Base-by-base conservation (phyloP, 2,329 filamentous ascomycete species). In the Colletotrichum sansevieriae region DNA sequence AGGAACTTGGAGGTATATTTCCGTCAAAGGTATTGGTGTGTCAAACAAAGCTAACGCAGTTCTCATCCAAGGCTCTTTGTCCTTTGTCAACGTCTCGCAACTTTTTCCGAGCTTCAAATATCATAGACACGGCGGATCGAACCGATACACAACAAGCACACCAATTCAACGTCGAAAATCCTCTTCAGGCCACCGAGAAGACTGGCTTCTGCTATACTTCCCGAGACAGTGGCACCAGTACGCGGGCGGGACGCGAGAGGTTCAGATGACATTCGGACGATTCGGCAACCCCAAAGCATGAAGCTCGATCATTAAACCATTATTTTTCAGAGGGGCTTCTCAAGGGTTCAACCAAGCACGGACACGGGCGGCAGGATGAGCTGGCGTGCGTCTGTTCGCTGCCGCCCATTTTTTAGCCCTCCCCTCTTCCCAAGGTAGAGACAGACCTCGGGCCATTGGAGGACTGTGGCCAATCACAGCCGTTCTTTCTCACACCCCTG, bases 231-330 rank as follows among this genome's bases (percentile, higher is more conserved):
- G 39, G 20, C 51, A 57, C n/a, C 29, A 43, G 22, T 35, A 55
- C 41, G 63, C 63, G 51, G 44, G 55, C 47, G n/a, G 43, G 20
- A 57, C 20, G 10, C 10, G 20, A 25, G 41, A 47, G n/a, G 62
- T 69, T 69, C 43, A 64, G 66, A 69, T 25, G 66, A 61, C 49
- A n/a, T 66, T 69, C 62, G 43, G 66, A 61, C 47, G 66, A 61
- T 39, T 37, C 49, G 49, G 63, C 20, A 41, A n/a, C 29, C 15
- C 18, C 12, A 64, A 37, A 59, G 66, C 66, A 65, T 68, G 43
- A 68, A 56, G 55, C 15, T 51, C 49, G 35, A 51, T 56, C 46
- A 66, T 61, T 56, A 51, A 65, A 39, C 55, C 41, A 52, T 37
- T 13, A 56, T 35, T 39, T 37, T 41, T 15, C 7, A 43, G 37